A percentile compares a stretch with the other conserved stretches of the same genome.
These are phyloP conservation scores for Pyrrhoderma noxium DNA, from an alignment of 1,284 basidiomycete species.

Conservation along the genomic window DNA sequence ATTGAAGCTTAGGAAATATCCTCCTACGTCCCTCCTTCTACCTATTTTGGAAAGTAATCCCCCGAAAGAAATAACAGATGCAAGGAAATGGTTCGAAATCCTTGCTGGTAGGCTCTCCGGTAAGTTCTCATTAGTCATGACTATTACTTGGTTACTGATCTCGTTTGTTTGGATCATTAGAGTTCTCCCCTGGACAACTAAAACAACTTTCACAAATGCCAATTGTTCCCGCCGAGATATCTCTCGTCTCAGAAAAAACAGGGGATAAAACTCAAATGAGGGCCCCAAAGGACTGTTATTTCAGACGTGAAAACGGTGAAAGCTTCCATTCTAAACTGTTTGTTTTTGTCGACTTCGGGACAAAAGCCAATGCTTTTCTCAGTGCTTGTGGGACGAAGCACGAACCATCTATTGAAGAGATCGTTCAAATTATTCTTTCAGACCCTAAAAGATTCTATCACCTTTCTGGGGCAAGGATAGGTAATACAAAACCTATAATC, in stretches of 20 bases:
- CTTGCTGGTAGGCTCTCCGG: constrained; percentile 70
- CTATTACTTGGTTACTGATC: too few relatives aligned
- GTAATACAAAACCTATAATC: constrained; percentile 34
- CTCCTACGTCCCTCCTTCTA: constrained; percentile 61
- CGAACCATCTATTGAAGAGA: constrained; percentile 83
- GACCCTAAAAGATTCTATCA: constrained; percentile 67
- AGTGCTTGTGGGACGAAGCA: constrained; percentile 82
- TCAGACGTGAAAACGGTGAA: constrained; percentile 44
- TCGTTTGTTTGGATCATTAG: constrained; percentile 29
- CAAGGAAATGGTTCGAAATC: constrained; percentile 69
- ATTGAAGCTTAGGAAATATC: constrained; percentile 71
- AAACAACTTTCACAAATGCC: constrained; percentile 40
- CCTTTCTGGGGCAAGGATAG: constrained; percentile 57
- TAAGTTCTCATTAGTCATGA: constrained; percentile 25
- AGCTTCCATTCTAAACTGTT: constrained; percentile 73
- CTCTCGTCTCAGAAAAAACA: constrained; percentile 23
- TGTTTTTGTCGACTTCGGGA: constrained; percentile 86
- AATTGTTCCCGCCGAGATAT: constrained; percentile 44
- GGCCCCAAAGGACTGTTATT: constrained; percentile 63
- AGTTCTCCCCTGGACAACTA: constrained; percentile 43
- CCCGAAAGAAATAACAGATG: constrained; percentile 49
- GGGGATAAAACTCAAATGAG: constrained; percentile 37
- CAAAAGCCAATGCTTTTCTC: constrained; percentile 77
- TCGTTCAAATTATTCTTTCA: constrained; percentile 55
- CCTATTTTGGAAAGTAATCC: constrained; percentile 55